These are phyloP conservation scores for Coemansia sp. DNA, from an alignment of 192 early-diverging fungal genomes.

Conservation along the genomic window DNA sequence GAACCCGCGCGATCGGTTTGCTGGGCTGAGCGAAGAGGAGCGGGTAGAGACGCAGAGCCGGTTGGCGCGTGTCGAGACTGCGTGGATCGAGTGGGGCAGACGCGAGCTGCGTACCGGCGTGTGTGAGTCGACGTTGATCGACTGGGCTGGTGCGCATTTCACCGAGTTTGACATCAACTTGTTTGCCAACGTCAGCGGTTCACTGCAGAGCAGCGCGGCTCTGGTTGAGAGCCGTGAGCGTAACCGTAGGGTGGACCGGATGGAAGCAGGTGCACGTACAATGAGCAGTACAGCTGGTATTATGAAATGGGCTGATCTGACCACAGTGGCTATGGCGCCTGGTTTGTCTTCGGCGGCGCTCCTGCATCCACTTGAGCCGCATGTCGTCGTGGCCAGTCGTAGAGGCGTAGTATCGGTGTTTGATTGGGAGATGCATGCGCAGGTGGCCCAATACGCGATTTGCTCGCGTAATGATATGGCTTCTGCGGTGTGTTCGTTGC, in stretches of 20 bases:
- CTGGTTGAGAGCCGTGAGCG: constrained; percentile 52
- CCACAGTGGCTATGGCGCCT: constrained; percentile 17
- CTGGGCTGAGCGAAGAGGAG: constrained; percentile 17
- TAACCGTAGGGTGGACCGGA: constrained; percentile 26
- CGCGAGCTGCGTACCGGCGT: constrained; percentile 40
- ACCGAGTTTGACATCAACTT: constrained; percentile 55
- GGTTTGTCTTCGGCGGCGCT: constrained; percentile 30
- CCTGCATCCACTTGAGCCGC: constrained; percentile 87
- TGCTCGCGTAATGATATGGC: constrained; percentile 2
- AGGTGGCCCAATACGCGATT: constrained; percentile 39
- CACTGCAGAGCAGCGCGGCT: constrained; percentile 41
- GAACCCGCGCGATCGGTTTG: constrained; percentile 21
- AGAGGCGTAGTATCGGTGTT: constrained; percentile 58
- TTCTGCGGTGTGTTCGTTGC: constrained; percentile 63
- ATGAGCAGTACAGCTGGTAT: constrained; percentile 22
- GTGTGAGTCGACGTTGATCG: constrained; percentile 42
- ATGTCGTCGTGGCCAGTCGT: constrained; percentile 76
- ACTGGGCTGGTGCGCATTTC: constrained; percentile 55
- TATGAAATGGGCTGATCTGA: constrained; percentile 47
- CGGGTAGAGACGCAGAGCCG: constrained; percentile 10
- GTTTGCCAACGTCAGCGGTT: constrained; percentile 48
- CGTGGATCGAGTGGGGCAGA: constrained; percentile 49
- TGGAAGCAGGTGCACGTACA: constrained; percentile 30
- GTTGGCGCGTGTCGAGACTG: constrained; percentile 25
- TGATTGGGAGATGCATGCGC: constrained; percentile 50